phyloP scores from a whole-genome alignment of 2,329 filamentous ascomycete species.

The Aspergillus melleus region DNA sequence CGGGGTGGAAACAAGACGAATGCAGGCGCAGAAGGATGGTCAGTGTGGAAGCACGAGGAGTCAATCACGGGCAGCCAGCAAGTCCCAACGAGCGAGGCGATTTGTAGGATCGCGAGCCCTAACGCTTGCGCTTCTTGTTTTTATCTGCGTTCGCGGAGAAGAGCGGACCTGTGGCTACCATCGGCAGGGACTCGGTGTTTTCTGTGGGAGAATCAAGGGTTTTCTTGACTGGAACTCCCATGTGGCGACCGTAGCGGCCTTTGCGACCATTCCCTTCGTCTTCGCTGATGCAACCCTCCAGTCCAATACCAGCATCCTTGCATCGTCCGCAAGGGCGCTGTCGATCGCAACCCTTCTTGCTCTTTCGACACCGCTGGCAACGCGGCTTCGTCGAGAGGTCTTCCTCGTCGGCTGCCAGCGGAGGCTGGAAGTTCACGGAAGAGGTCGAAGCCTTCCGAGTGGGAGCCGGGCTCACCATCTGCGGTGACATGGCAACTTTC shows the following conservation, averaged over 20 bases:
- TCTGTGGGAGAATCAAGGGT: constrained; percentile 46
- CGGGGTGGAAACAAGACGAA: not conserved
- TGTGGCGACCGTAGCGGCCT: constrained; percentile 77
- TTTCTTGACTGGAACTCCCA: constrained; percentile 68
- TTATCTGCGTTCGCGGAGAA: constrained; percentile 51
- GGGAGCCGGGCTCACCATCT: constrained; percentile 45
- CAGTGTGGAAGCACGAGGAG: not conserved
- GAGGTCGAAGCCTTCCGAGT: constrained; percentile 58
- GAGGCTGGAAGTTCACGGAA: constrained; percentile 62
- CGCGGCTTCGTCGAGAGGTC: constrained; percentile 93
- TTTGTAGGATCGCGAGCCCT: constrained; percentile 8
- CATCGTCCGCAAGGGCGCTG: constrained; percentile 93
- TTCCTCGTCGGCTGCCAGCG: constrained; percentile 71
- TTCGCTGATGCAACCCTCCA: constrained; percentile 94
- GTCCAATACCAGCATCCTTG: constrained; percentile 89
- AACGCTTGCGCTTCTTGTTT: constrained; percentile 70
- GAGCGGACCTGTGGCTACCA: constrained; percentile 32
- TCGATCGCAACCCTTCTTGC: constrained; percentile 98
- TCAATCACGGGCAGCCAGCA: not conserved
- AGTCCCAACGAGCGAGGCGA: not conserved
- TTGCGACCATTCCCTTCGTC: constrained; percentile 97
- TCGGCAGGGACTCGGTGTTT: constrained; percentile 53
- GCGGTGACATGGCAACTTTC: constrained; percentile 44
- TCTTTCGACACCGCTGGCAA: constrained; percentile 97
- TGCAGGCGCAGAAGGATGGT: not conserved